Conservation (phyloP, 805 yeast species). For the Hanseniaspora lindneri region DNA sequence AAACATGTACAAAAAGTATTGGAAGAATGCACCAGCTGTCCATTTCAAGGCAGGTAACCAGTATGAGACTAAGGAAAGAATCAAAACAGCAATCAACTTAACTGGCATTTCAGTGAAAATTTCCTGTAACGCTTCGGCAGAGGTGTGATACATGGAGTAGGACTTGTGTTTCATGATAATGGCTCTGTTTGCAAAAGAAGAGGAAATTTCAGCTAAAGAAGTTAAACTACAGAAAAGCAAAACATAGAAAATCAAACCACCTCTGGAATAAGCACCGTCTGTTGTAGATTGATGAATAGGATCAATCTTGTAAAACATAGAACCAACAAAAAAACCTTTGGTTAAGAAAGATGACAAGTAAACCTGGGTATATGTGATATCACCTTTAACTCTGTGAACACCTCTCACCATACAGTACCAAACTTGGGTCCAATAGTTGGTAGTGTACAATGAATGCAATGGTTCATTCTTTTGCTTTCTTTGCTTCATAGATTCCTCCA, state of each 20-base stretch:
- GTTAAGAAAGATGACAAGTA: constrained; percentile 41
- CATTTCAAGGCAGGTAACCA: constrained; percentile 43
- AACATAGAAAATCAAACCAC: constrained; percentile 52
- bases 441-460: constrained; percentile 33
- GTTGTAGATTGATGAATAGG: constrained; percentile 33
- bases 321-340: constrained; percentile 50
- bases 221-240: constrained; percentile 49
- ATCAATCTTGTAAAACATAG: constrained; percentile 43
- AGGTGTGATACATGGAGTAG: constrained; percentile 49
- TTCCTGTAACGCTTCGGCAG: constrained; percentile 51
- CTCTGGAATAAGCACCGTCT: constrained; percentile 47
- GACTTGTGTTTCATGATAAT: constrained; percentile 54
- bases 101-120: constrained; percentile 48
- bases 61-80: constrained; percentile 39
- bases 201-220: constrained; percentile 49
- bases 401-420: constrained; percentile 44
- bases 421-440: constrained; percentile 40
- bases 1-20: constrained; percentile 36
- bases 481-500: constrained; percentile 33
- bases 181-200: constrained; percentile 48
- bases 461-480: constrained; percentile 34
- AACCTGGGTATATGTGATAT: constrained; percentile 42
- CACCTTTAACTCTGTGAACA: constrained; percentile 43
- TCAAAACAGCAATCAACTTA: constrained; percentile 39
- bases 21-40: constrained; percentile 46